phyloP scores from a whole-genome alignment of 768 basidiomycete genomes.

The Podaxis sp. region DNA sequence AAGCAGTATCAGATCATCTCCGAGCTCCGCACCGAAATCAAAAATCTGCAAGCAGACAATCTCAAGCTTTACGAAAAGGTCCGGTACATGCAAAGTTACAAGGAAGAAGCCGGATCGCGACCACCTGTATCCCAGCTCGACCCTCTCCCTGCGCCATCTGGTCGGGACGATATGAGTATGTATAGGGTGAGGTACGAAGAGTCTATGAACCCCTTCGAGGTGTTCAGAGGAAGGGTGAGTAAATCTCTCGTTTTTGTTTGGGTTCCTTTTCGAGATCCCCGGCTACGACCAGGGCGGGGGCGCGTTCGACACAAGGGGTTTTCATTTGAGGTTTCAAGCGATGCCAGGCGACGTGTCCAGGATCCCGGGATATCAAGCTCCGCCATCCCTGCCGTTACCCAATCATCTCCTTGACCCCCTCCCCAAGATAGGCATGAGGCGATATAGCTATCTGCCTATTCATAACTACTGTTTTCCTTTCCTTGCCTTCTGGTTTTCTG shows the following conservation, averaged over 20 bases:
- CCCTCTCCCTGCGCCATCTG: constrained; percentile 50
- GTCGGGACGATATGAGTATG: constrained; percentile 74
- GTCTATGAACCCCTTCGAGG: constrained; percentile 97
- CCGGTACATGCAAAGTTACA: constrained; percentile 96
- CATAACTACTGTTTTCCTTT: not conserved
- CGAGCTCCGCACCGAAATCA: constrained; percentile 89
- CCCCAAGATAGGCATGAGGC: not conserved
- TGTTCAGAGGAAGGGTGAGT: constrained; percentile 90
- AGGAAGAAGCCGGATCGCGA: constrained; percentile 61
- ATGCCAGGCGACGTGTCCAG: not conserved
- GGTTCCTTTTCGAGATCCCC: not conserved
- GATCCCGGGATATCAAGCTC: not conserved
- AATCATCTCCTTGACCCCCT: not conserved
- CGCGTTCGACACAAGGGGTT: not conserved
- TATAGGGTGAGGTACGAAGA: constrained; percentile 94
- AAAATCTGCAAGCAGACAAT: constrained; percentile 90
- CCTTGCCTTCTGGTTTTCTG: not conserved
- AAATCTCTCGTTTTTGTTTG: not conserved
- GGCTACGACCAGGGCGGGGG: not conserved
- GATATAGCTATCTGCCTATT: not conserved
- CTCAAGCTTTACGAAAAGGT: constrained; percentile 99
- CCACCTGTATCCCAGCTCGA: constrained; percentile 59
- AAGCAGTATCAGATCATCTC: constrained; percentile 95
- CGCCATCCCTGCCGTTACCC: not conserved
- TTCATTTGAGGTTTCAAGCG: not conserved